Base-by-base conservation (phyloP, 106 monocot species). In the Xerophyta viscosa region DNA sequence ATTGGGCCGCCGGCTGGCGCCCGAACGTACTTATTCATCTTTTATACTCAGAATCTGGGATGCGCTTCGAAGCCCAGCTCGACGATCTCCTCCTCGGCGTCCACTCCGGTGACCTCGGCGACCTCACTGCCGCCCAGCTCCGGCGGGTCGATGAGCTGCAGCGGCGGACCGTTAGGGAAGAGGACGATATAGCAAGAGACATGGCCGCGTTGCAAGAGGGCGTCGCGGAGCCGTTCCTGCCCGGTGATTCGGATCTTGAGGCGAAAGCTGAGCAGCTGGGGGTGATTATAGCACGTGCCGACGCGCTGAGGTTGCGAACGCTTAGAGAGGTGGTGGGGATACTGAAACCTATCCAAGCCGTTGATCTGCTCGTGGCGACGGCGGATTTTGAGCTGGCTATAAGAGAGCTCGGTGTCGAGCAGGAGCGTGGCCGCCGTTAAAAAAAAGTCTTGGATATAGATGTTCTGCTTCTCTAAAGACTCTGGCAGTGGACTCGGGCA, bases 1-100 rank as follows among this genome's bases (percentile, higher is more conserved):
- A 52, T 29, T 70, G 76, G 76, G 39, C 73, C 27, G 77, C 64
- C 9, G 82, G 77, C 10, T 77, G 69, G 77, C 49, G 72, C 15
- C 82, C 82, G 27, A 65, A 48, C 46, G 42, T 68, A 11, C 17
- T 65, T 8, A 54, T 83, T 24, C 82, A 62, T 56, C 65, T 83
- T 7, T 61, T 77, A 7, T 74, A 74, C 65, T 58, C 79, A 24
- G 68, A 64, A 18, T 68, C 65, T 9, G 69, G 79, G 6, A 31
- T 44, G n/a, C 65, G 59, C 12, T 52, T 80, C 30, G 50, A 68
- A 61, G 29, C 54, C 13, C 79, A 65, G 57, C 69, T 80, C 9
- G 28, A 59, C 29, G 70, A 69, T 53, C 20, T 80, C 28, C 57
- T 74, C 23, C 43, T 41, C 22, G 79, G 70, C 7, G 56, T 57